Base-by-base conservation (phyloP, 2,329 filamentous ascomycete genomes). In the Leptographium galeiforme region DNA sequence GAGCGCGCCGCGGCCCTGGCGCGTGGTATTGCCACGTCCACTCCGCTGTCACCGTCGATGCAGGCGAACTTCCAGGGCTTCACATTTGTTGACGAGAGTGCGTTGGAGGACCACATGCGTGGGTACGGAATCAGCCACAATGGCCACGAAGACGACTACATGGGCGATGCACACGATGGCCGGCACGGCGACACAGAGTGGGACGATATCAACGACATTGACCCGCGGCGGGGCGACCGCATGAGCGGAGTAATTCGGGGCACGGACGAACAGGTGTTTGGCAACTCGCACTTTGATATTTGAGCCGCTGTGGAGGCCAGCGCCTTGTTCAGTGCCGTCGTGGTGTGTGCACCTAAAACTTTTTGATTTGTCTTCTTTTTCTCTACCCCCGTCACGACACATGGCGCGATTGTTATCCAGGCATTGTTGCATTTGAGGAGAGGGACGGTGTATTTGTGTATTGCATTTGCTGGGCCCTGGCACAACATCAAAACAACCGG, bases 11-110 rank as follows among this genome's bases (percentile, higher is more conserved):
- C 89, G 14, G 88, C 88, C 8, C 69, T 97, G 50, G 89, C 91
- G 16, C 83, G 84, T 54, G 90, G 90, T 40, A 87, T 93, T 64
- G 84, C 87, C 7, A 87, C 89, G 8, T 95, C 88, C 14, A 98
- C 93, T 0, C 93, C 93, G 0, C 74, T 98, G 30, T 95, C 89
- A 14, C 93, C 93, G 0, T 94, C 89, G 2, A 90, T 96, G 70
- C 93, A 98, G 70, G 93, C 91, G 58, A 96, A 97, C 65, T 98
- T 98, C 74, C 88, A 93, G 63, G 93, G 93, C 38, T 98, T 98
- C 69, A 98, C 93, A 0, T 98, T 95, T 67, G 93, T 97, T n/a
- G 93, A 97, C 62, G 91, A 97, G 70, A 96, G 88, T 63, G 87
- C 88, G 2, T 83, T 98, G 53, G 90, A 97, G 51, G 88, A 91